Evolutionary conservation across 1,284 basidiomycete genomes (phyloP).

Genomic region (Sparassis latifolia): DNA sequence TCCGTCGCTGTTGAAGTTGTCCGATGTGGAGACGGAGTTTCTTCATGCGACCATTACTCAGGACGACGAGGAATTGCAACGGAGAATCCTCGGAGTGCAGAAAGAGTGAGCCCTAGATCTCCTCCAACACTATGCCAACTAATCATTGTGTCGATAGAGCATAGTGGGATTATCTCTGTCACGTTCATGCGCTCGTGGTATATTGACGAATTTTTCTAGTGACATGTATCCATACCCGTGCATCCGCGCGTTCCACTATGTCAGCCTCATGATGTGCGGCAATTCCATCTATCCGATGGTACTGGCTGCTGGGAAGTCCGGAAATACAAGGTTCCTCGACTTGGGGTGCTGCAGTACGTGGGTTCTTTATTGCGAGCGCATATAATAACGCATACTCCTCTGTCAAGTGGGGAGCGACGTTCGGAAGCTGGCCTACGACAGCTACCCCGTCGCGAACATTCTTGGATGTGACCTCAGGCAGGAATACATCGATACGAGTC

Average conservation of each 20-base stretch:
- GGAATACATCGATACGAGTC: slow-evolving; percentile 26
- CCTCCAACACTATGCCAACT: too few species aligned
- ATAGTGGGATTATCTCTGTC: slow-evolving; percentile 11
- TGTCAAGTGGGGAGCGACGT: slow-evolving; percentile 30
- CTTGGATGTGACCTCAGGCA: slow-evolving; percentile 27
- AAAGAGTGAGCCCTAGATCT: slow-evolving; percentile 15
- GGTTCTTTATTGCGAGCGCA: too few species aligned
- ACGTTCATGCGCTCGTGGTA: too few species aligned
- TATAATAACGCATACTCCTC: too few species aligned
- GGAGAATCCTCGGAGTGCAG: slow-evolving; percentile 22
- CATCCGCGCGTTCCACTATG: slow-evolving; percentile 27
- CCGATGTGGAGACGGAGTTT: slow-evolving; percentile 19
- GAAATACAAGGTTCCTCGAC: slow-evolving; percentile 24
- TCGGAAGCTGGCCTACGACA: slow-evolving; percentile 26
- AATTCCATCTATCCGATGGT: slow-evolving; percentile 23
- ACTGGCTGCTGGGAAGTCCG: slow-evolving; percentile 17
- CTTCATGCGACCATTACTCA: slow-evolving; percentile 17
- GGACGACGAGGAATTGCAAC: slow-evolving; percentile 18
- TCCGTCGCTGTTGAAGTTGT: slow-evolving; percentile 15
- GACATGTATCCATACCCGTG: slow-evolving; percentile 30
- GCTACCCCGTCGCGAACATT: slow-evolving; percentile 24
- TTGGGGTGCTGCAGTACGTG: slow-evolving; percentile 31
- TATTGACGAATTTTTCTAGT: slow-evolving; percentile 8
- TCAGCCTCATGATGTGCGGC: slow-evolving; percentile 23
- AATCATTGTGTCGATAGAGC: slow-evolving; percentile 8